Base-by-base conservation (phyloP, 208 protist species). In the Trypanosoma mega region DNA sequence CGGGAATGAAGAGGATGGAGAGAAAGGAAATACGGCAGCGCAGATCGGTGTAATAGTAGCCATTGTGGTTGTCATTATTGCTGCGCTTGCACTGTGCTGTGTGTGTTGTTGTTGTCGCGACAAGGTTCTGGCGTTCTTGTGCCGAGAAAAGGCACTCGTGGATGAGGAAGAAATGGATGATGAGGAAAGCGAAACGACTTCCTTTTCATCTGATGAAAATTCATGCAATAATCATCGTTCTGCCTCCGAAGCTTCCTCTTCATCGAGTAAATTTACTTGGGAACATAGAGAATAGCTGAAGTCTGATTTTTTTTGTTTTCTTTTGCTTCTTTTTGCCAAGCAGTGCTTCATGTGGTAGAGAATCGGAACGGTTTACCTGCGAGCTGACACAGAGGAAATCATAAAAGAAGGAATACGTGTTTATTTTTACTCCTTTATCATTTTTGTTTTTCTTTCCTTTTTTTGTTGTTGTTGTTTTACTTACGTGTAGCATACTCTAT, bases 41-140 rank as follows among this genome's bases (percentile, higher is more conserved):
- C 54, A 54, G 62, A 41, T 41, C 1, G 53, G 36, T 54, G 47
- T 71, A 24, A 41, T 48, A 5, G 39, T 68, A 7, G 69, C 41
- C 16, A 44, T 55, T 16, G 56, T 9, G 12, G 63, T 41, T 14
- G 56, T 55, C 9, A 29, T 48, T 36, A 48, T 63, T 3, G 27
- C 43, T 6, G 36, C 30, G 31, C 29, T 63, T 9, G 21, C 49
- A 26, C 27, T 63, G 11, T 63, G 46, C 24, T 44, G 46, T 33
- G n/a, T 63, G 4, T 48, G 34, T 16, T 63, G 56, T 33, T 63
- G 56, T 41, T 63, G 46, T 37, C 37, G 39, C 6, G 56, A 63
- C 31, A 63, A 34, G 39, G 36, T 63, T 12, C 44, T 63, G 43
- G 12, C 2, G 24, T 53, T 37, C 29, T 29, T 48, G 8, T 63